Evolutionary conservation across 192 early-diverging fungal species (phyloP), one percentile per base, ranked within the genome.

Genomic region (Linnemannia schmuckeri): DNA sequence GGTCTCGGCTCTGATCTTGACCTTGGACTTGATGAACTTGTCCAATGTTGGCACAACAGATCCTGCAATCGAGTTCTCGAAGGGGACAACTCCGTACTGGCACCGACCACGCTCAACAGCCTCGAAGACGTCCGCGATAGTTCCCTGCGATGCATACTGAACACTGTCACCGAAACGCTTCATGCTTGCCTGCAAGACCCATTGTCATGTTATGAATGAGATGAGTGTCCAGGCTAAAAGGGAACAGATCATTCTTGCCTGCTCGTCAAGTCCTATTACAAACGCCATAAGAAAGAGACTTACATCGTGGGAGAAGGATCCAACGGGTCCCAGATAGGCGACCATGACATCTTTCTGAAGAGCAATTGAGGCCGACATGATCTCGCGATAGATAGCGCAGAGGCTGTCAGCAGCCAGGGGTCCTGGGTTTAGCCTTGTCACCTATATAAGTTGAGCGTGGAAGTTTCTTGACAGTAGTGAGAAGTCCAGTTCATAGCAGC

Each of bases 31-130:
- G 49, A 95, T 88, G 78, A 98, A 95, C 68, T 90, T 85, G 81
- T 99, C 97, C 27, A 99, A 88, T 0, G 98, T 97, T 70, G 95
- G 89, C 10, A 94, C 92, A 5, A 99, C 98, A 17, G 93, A 92
- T 52, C 98, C 98, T 89, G 91, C 93, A 27, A 94, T 96, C 13
- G 97, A 98, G 89, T 99, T 99, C 86, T 99, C 98, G 85, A 97
- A 97, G 3, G 98, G 98, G 7, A 99, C 95, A 73, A 99, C 88
- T 9, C 97, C 97, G 80, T 97, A 98, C n/a, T 94, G 96, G 5
- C 93, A 91, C 38, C 90, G 91, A 37, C 94, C 94, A 13, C 91
- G 91, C 81, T 94, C 95, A 1, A 96, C 95, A 1, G 95, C 94
- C 33, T 89, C 91, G 85, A 98, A 95, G 2, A 99, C 95, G 75